A percentile compares a stretch with the other conserved stretches of the same genome.
phyloP scores from a whole-genome alignment of 805 yeast genomes.

The Starmera pachycereana region DNA sequence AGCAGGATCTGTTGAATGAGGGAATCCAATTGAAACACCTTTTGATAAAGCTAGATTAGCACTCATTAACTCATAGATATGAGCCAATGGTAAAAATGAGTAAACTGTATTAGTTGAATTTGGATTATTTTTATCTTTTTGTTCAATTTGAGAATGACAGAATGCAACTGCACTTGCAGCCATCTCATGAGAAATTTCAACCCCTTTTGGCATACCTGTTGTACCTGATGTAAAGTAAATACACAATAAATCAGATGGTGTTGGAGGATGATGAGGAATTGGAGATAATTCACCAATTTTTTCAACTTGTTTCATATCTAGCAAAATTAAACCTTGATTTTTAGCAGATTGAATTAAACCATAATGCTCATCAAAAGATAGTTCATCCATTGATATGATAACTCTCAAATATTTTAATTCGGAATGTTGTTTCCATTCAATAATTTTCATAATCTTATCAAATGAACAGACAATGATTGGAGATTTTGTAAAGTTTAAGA shows the following conservation, averaged over 20 bases:
- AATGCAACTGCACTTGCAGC: slow-evolving; percentile 28
- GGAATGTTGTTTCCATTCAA: slow-evolving; percentile 29
- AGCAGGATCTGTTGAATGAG: slow-evolving; percentile 30
- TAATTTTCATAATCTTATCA: slow-evolving; percentile 31
- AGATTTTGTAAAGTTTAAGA: slow-evolving; percentile 38
- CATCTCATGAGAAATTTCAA: slow-evolving; percentile 34
- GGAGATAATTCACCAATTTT: slow-evolving; percentile 27
- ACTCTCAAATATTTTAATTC: slow-evolving; percentile 24
- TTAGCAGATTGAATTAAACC: slow-evolving; percentile 12
- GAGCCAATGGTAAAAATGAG: slow-evolving; percentile 46
- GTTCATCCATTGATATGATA: slow-evolving; percentile 38
- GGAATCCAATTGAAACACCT: slow-evolving; percentile 37
- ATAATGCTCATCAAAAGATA: slow-evolving; percentile 18
- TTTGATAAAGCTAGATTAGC: slow-evolving; percentile 17
- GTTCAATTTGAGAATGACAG: slow-evolving; percentile 3
- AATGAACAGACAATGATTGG: slow-evolving; percentile 40
- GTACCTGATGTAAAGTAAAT: slow-evolving; percentile 61
- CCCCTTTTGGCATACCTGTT: slow-evolving; percentile 57
- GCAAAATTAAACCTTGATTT: slow-evolving; percentile 22
- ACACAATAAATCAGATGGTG: slow-evolving; percentile 34
- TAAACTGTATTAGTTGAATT: slow-evolving; percentile 3
- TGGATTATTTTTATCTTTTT: background rate
- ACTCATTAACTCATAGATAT: slow-evolving; percentile 44
- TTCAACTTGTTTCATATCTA: slow-evolving; percentile 23
- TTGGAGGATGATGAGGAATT: slow-evolving; percentile 19